These are phyloP conservation scores for Malus hybrid DNA, from an alignment of 331 rosid species.

Conservation along the genomic window DNA sequence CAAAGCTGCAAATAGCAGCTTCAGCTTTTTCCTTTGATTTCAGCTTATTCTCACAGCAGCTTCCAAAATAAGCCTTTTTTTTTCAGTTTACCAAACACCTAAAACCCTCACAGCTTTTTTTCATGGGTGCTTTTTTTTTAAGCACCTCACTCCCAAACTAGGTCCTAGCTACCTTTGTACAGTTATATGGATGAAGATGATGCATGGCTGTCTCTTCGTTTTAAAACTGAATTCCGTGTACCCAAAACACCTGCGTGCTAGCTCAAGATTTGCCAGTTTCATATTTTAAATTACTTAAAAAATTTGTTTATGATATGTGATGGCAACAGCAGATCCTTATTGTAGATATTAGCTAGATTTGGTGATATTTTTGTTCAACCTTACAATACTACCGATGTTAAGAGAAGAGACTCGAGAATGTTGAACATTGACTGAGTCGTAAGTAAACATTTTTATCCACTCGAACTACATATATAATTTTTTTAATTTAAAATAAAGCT, in stretches of 20 bases:
- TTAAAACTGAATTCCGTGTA: not conserved
- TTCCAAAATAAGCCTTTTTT: too few relatives aligned
- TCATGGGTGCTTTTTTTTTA: too few relatives aligned
- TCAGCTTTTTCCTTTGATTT: too few relatives aligned
- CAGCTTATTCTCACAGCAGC: too few relatives aligned
- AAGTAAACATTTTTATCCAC: not conserved
- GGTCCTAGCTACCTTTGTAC: not conserved
- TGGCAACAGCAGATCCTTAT: not conserved
- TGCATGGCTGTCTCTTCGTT: not conserved
- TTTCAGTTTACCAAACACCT: too few relatives aligned
- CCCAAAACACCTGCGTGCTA: not conserved
- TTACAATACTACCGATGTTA: not conserved
- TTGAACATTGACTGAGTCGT: not conserved
- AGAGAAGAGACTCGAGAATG: not conserved
- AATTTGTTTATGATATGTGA: not conserved
- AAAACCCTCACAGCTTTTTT: too few relatives aligned
- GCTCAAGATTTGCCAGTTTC: not conserved
- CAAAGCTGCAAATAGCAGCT: too few relatives aligned
- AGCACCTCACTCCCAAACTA: too few relatives aligned
- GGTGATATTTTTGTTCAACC: not conserved
- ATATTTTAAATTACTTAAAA: not conserved
- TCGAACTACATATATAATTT: not conserved
- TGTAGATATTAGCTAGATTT: not conserved
- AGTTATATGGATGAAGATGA: not conserved
- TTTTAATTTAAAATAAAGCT: not conserved